Conservation (phyloP, 2,329 filamentous ascomycete genomes). For the Blastomyces silverae region DNA sequence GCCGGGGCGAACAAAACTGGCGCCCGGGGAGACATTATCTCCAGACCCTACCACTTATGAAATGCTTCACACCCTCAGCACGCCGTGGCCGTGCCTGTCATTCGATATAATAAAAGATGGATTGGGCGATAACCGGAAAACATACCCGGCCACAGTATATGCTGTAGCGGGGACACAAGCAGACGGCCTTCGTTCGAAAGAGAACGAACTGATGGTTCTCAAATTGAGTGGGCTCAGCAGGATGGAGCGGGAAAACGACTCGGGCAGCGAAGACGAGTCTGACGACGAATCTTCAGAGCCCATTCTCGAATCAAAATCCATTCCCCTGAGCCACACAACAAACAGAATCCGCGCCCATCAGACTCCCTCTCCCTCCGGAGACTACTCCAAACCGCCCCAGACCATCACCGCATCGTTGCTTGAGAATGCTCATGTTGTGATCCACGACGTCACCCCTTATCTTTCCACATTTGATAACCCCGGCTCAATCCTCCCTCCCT, state of each 20-base stretch:
- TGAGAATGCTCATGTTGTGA: constrained; percentile 78
- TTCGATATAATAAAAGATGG: constrained; percentile 85
- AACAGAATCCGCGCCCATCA: constrained; percentile 91
- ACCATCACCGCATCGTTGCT: constrained; percentile 89
- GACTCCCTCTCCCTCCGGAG: constrained; percentile 56
- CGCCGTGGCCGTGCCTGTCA: constrained; percentile 93
- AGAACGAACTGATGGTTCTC: constrained; percentile 93
- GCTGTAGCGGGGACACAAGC: constrained; percentile 93
- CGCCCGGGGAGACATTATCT: constrained; percentile 80
- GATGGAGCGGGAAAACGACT: constrained; percentile 67
- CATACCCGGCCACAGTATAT: constrained; percentile 94
- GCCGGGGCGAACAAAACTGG: constrained; percentile 84
- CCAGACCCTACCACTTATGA: constrained; percentile 94
- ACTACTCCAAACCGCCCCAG: constrained; percentile 63
- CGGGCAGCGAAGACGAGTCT: constrained; percentile 39
- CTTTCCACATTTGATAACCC: constrained; percentile 84
- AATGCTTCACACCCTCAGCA: constrained; percentile 91
- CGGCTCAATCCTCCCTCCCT: constrained; percentile 68
- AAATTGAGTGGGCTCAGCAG: constrained; percentile 87
- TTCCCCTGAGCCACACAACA: constrained; percentile 78
- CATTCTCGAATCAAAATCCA: constrained; percentile 85
- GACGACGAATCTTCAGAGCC: constrained; percentile 72
- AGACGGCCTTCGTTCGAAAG: constrained; percentile 62
- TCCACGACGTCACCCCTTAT: constrained; percentile 90
- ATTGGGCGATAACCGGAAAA: constrained; percentile 79